A percentile compares a stretch with the other conserved stretches of the same genome.
These are phyloP conservation scores for Aeschynomene evenia DNA, from an alignment of 306 rosid genomes.

Conservation along the genomic window DNA sequence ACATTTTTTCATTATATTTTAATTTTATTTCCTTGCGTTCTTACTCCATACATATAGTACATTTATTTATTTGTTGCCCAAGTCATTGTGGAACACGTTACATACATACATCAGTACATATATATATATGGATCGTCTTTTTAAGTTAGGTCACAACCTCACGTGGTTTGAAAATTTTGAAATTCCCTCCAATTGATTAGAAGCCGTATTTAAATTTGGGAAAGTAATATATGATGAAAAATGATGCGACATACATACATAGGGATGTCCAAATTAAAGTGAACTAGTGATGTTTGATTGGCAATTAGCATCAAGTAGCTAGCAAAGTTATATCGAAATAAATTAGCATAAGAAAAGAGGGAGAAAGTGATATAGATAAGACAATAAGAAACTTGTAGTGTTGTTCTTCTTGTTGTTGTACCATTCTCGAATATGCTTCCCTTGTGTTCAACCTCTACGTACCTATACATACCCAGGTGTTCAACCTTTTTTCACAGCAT, in stretches of 20 bases:
- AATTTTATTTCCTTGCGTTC: background rate
- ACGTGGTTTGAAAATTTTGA: background rate
- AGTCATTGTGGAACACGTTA: background rate
- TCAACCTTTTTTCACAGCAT: background rate
- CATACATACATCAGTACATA: too few species aligned
- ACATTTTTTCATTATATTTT: background rate
- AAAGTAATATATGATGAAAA: background rate
- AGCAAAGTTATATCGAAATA: background rate
- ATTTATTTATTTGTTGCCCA: background rate
- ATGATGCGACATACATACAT: background rate
- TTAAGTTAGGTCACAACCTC: background rate
- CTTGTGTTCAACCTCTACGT: conserved; percentile 30
- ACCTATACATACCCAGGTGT: background rate
- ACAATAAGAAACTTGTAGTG: conserved; percentile 24
- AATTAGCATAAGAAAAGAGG: conserved; percentile 12
- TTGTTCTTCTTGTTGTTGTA: conserved; percentile 26
- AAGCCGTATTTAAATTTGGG: background rate
- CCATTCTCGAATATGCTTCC: conserved; percentile 33
- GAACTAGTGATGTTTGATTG: background rate
- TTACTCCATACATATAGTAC: too few species aligned
- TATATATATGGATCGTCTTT: background rate
- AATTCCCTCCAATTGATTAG: background rate
- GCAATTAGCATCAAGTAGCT: conserved; percentile 7
- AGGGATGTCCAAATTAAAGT: background rate
- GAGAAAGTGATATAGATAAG: background rate